Evolutionary conservation across 2,329 filamentous ascomycete species (phyloP), one percentile per base, ranked within the genome.

Genomic region (Ceratocystis cubensis): DNA sequence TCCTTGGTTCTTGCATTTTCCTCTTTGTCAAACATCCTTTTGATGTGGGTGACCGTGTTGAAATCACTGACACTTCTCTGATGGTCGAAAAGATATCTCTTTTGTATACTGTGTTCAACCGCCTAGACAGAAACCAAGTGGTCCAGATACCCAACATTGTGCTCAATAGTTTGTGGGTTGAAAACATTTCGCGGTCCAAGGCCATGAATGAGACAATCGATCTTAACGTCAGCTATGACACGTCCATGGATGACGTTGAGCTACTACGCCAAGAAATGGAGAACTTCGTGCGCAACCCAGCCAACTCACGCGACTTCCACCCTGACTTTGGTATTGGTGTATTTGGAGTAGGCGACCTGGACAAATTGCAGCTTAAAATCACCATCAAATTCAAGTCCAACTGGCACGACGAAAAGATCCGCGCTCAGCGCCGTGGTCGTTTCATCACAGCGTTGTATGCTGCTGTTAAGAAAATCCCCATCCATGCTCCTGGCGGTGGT

Each of bases 1-100:
- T 99, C 70, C 84, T 99, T n/a, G 93, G 93, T 72, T 96, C 92
- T 46, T 97, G 93, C 79, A 96, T 99, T 73, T 99, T 99, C 79
- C 79, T 99, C 1, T 99, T 99, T 72, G 91, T 97, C 79, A 99
- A 99, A 80, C 94, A 99, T 75, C 93, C 94, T 0, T 97, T 89
- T 75, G 94, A 99, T 74, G 91, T 97, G 25, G 92, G 93, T 69
- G 94, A 99, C 75, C 87, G 94, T 30, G 89, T 97, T 56, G 91
- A 96, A 72, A 88, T 97, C 70, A 78, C 75, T 64, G 80, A 80
- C 17, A 74, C 76, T 7, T 63, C 33, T n/a, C 85, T 96, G 71
- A 81, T 91, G 3, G 94, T 99, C 10, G 91, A 97, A 75, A 89
- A 92, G 74, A 97, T 97, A 71, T 96, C 92, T 1, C 82, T 99